phyloP scores from a whole-genome alignment of 306 rosid species.

The Begonia masoniana region DNA sequence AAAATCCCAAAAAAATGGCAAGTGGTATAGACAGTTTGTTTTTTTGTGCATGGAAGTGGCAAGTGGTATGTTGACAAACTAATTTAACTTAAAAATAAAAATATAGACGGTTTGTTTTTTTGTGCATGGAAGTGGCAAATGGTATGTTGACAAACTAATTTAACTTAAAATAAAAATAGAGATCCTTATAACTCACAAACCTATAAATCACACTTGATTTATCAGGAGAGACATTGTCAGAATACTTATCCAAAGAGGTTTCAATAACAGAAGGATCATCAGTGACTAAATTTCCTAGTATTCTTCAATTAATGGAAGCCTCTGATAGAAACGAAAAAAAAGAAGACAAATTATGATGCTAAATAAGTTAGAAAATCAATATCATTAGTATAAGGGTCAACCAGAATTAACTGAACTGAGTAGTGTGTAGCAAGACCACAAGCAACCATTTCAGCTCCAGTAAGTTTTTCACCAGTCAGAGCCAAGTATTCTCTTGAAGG shows the following conservation, averaged over 20 bases:
- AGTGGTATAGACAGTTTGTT: no score
- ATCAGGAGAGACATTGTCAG: conserved; percentile 48
- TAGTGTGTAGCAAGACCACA: conserved; percentile 95
- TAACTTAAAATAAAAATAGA: no score
- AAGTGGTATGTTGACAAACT: no score
- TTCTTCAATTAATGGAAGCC: conserved; percentile 70
- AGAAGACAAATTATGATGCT: conserved; percentile 3
- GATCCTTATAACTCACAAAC: conserved; percentile 17
- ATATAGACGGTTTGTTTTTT: no score
- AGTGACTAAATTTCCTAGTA: conserved; percentile 63
- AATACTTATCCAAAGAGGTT: conserved; percentile 58
- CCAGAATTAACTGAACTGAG: conserved; percentile 48
- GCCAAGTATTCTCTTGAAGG: conserved; percentile 83
- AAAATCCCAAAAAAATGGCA: no score
- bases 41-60: no score
- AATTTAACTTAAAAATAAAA: no score
- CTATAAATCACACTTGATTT: conserved; percentile 45
- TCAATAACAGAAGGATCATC: conserved; percentile 85
- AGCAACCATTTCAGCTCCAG: conserved; percentile 66
- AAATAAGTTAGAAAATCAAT: not conserved
- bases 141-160: no score
- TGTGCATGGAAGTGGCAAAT: no score
- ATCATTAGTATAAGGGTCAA: conserved; percentile 4
- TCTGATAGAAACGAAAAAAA: conserved; percentile 32
- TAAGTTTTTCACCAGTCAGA: conserved; percentile 72